Base-by-base conservation (phyloP, 192 early-diverging fungal species). In the Diversispora epigaea region DNA sequence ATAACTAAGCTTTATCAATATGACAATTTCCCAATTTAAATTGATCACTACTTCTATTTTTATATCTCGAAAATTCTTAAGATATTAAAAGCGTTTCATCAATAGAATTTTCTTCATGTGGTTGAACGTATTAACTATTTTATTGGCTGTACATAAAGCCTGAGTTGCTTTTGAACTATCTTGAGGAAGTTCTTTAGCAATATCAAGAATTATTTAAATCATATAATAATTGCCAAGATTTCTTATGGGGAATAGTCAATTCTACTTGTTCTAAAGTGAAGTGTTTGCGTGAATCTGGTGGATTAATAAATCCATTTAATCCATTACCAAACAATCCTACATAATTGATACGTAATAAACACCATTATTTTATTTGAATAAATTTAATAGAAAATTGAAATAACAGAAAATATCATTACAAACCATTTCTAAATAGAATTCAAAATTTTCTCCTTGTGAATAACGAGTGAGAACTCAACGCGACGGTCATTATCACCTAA, bases 1-100 rank as follows among this genome's bases (percentile, higher is more conserved):
- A 98, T 41, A 97, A 81, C 96, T 96, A 98, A 21, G 97, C 95
- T 12, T 91, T 92, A 80, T 92, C 90, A 58, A 90, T 78, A 64
- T 75, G 76, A 70, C 78, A 98, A 87, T 99, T 92, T 22, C 98
- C 98, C 39, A 98, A 87, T 19, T 82, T 82, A 82, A 97, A 96
- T 15, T 89, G 84, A 0, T 79, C 73, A 52, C 88, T 86, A 8
- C n/a, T n/a, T n/a, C 88, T 83, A 50, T 86, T 87, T 6, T 89
- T 87, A 50, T 84, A 81, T 0, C 75, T 80, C 57, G 98, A 85
- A 77, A 97, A 98, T 67, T 84, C 79, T 0, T 62, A 50, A 0
- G 91, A 69, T 21, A 96, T 76, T n/a, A 77, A n/a, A 74, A 80
- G 72, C 8, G 80, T 67, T 49, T 80, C 70, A 72, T 73, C 44